Conservation (phyloP, 179 eudicot genomes). For the Dionaea muscipula region DNA sequence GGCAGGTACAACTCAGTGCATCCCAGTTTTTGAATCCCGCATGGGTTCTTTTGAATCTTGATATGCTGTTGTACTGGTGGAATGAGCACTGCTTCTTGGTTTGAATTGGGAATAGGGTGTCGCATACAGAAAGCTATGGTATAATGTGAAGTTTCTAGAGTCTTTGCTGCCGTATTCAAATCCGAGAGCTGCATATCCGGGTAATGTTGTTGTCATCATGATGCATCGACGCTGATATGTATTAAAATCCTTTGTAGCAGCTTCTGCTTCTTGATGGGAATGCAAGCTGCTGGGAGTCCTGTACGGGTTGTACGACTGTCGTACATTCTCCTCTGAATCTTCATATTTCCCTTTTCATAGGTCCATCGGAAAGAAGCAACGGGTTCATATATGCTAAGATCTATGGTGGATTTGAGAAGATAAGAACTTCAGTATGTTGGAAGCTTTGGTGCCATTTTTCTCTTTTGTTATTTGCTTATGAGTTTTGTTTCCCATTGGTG, state of each 20-base stretch:
- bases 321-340: background rate
- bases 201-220: conserved; percentile 22
- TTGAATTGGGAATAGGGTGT: conserved; percentile 30
- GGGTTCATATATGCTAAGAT: conserved; percentile 87
- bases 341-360: conserved; percentile 27
- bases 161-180: conserved; percentile 68
- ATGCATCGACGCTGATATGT: too few species aligned
- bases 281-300: too few species aligned
- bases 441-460: background rate
- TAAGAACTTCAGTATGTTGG: conserved; percentile 57
- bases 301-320: background rate
- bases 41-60: background rate
- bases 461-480: background rate
- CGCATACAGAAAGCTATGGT: conserved; percentile 61
- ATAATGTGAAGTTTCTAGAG: conserved; percentile 44
- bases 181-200: conserved; percentile 56
- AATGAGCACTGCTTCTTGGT: conserved; percentile 8
- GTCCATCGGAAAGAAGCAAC: conserved; percentile 49
- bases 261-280: too few species aligned
- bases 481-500: background rate
- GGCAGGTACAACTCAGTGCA: conserved; percentile 25
- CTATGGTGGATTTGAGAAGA: conserved; percentile 84
- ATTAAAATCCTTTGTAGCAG: too few species aligned
- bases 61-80: background rate
- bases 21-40: background rate